Conservation (phyloP, 1,139 yeast species). For the Magnusiomyces paraingens region DNA sequence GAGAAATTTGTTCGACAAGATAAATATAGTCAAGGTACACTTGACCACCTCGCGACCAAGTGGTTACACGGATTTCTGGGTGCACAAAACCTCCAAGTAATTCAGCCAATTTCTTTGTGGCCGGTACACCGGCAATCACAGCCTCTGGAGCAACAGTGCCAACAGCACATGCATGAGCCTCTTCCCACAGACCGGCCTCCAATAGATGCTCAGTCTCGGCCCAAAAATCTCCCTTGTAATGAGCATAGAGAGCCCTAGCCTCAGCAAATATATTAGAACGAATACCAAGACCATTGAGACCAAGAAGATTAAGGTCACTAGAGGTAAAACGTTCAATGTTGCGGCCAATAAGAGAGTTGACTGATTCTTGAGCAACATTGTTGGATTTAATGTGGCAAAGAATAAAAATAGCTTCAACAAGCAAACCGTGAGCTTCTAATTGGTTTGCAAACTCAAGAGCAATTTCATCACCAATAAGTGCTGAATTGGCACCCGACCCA, state of each 20-base stretch:
- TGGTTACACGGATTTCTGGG: constrained; percentile 37
- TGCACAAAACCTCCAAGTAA: constrained; percentile 42
- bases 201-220: constrained; percentile 57
- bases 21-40: constrained; percentile 32
- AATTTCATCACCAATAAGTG: constrained; percentile 39
- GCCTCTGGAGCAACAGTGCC: constrained; percentile 62
- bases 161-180: constrained; percentile 57
- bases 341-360: constrained; percentile 43
- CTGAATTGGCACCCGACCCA: constrained; percentile 14
- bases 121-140: constrained; percentile 38
- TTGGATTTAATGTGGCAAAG: constrained; percentile 48
- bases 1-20: constrained; percentile 12
- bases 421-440: constrained; percentile 42
- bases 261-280: constrained; percentile 23
- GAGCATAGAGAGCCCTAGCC: constrained; percentile 33
- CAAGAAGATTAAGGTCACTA: constrained; percentile 31
- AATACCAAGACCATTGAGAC: constrained; percentile 31
- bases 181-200: constrained; percentile 52
- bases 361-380: constrained; percentile 35
- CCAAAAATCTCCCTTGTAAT: constrained; percentile 45
- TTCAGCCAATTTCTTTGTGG: constrained; percentile 36
- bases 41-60: constrained; percentile 50
- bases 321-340: constrained; percentile 41
- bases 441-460: constrained; percentile 49
- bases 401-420: constrained; percentile 58